Conservation (phyloP, 2,329 filamentous ascomycete genomes). For the Phaeosphaeriaceae sp. region DNA sequence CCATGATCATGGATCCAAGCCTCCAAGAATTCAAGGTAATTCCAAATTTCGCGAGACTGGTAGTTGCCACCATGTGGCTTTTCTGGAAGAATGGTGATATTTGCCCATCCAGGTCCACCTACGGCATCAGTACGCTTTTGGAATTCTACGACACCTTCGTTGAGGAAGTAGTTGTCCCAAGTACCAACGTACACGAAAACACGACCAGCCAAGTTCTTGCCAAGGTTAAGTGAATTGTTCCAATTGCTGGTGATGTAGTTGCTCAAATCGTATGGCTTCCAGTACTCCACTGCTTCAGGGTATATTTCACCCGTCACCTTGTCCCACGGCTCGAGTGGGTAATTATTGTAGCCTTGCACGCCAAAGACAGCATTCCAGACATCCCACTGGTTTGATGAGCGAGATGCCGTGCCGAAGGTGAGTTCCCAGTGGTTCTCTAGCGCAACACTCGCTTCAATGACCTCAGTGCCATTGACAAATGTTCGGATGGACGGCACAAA, state of each 20-base stretch:
- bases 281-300: constrained; percentile 44
- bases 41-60: constrained; percentile 37
- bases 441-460: constrained; percentile 31
- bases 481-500: constrained; percentile 40
- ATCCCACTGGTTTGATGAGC: constrained; percentile 48
- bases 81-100: constrained; percentile 42
- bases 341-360: constrained; percentile 46
- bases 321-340: constrained; percentile 50
- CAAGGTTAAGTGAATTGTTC: constrained; percentile 41
- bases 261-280: constrained; percentile 47
- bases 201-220: constrained; percentile 36
- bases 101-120: constrained; percentile 46
- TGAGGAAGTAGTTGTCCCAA: constrained; percentile 47
- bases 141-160: constrained; percentile 47
- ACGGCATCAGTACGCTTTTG: constrained; percentile 40
- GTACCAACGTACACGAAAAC: constrained; percentile 47
- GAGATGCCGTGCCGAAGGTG: constrained; percentile 43
- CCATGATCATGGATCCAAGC: constrained; percentile 42
- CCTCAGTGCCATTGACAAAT: constrained; percentile 32
- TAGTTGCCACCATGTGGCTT: constrained; percentile 46
- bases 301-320: constrained; percentile 51
- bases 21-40: constrained; percentile 44
- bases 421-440: constrained; percentile 51
- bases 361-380: constrained; percentile 49
- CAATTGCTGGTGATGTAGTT: constrained; percentile 45